Percentiles rank a stretch among this genome's conserved stretches.
Conservation (phyloP, 1,284 basidiomycete genomes). For the Phlebopus sp. region DNA sequence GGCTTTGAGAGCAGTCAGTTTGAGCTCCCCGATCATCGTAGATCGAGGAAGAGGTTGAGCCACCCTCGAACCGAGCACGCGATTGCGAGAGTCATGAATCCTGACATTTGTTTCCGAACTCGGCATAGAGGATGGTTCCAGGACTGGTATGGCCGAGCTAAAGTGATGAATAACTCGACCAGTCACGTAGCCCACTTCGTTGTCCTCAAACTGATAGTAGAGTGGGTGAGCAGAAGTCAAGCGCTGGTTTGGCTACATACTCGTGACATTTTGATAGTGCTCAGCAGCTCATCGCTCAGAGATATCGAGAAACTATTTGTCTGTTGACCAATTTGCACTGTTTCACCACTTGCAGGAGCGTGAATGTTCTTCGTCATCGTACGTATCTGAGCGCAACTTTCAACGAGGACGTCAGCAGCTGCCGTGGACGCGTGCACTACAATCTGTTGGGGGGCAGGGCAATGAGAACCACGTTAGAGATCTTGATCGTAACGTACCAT, state of each 20-base stretch:
- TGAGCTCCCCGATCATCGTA: conserved; percentile 94
- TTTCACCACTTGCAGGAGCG: conserved; percentile 72
- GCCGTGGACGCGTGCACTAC: conserved; percentile 75
- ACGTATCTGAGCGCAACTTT: conserved; percentile 78
- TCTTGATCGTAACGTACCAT: conserved; percentile 52
- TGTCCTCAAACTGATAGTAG: conserved; percentile 85
- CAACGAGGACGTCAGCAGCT: conserved; percentile 71
- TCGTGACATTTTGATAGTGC: conserved; percentile 82
- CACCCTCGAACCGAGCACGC: conserved; percentile 60
- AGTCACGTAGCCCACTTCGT: conserved; percentile 89
- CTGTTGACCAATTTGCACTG: conserved; percentile 90
- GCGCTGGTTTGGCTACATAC: conserved; percentile 44
- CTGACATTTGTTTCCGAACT: conserved; percentile 26
- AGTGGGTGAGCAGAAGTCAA: conserved; percentile 8
- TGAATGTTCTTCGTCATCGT: conserved; percentile 91
- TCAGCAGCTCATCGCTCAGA: conserved; percentile 85
- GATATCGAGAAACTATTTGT: conserved; percentile 94
- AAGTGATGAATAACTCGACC: conserved; percentile 81
- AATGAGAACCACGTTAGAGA: conserved; percentile 5
- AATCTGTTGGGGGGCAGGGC: conserved; percentile 53
- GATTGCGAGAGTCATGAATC: conserved; percentile 32
- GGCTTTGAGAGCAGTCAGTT: conserved; percentile 81
- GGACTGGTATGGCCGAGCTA: conserved; percentile 70
- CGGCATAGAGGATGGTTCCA: conserved; percentile 50
- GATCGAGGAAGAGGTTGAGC: conserved; percentile 70